Evolutionary conservation across 2,329 filamentous ascomycete species (phyloP), one percentile per base, ranked within the genome.

Genomic region (Tolypocladium album): DNA sequence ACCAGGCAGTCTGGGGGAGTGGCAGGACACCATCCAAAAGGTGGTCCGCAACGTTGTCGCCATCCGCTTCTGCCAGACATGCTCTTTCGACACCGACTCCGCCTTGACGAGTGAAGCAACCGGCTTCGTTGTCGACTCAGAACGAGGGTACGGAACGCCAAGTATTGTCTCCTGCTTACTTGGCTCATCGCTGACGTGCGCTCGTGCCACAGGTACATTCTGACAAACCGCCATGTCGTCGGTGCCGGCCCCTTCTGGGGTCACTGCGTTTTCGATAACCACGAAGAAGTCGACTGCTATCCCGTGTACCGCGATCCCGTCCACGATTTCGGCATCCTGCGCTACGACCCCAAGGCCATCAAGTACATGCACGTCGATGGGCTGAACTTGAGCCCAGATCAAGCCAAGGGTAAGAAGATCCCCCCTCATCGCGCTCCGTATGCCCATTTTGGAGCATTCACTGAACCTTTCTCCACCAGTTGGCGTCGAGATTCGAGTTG

Each of bases 1-100:
- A 5, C 74, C 74, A n/a, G 69, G 65, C 36, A 76, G 72, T 66
- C 64, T 74, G 56, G 73, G 74, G 43, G 92, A 96, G 76, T 99
- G 94, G 94, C 93, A 97, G 75, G 89, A 87, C 57, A 97, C 92
- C 0, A 96, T 97, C 62, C 92, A 97, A 74, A 88, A 86, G 63
- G 94, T 99, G 3, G 92, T 99, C 59, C 87, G 88, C 71, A 96
- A 92, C 67, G 94, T 97, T 22, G 94, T 99, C 57, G 96, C 93
- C n/a, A 97, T 99, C 69, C 89, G 96, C 66, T 99, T 99, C 78
- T 97, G 93, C 73, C 92, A 97, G 80, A 97, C 94, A 0, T 96
- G 90, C 73, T 92, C 93, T 31, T 99, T 99, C 73, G 94, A 99
- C 73, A 97, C 94, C n/a, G 94, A 99, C 68, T 80, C 90, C 36